phyloP scores from a whole-genome alignment of 2,329 filamentous ascomycete species.

The Aspergillus sp. region DNA sequence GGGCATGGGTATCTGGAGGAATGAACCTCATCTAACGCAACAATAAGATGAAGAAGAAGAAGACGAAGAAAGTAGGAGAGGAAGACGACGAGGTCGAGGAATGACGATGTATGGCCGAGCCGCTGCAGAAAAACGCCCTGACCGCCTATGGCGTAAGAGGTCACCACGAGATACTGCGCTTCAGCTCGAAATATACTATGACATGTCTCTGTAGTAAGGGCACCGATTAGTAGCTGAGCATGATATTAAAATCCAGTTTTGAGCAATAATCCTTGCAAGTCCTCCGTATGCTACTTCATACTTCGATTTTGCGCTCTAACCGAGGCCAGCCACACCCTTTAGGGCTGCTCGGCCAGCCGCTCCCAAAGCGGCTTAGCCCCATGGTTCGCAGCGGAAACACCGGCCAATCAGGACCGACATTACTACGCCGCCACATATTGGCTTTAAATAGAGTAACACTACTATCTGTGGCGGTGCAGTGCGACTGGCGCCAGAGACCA shows the following conservation, averaged over 20 bases:
- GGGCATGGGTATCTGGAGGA: too few relatives aligned
- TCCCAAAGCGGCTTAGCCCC: background rate
- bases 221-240: too few relatives aligned
- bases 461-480: background rate
- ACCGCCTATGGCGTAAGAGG: background rate
- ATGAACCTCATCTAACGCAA: too few relatives aligned
- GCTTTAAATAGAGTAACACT: background rate
- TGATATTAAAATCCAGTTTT: too few relatives aligned
- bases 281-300: background rate
- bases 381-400: background rate
- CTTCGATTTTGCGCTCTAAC: background rate
- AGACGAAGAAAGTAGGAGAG: constrained; percentile 1
- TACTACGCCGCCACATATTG: background rate
- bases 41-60: background rate
- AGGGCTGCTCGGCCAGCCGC: background rate
- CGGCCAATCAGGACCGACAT: background rate
- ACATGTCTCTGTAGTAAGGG: background rate
- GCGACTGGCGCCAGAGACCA: background rate
- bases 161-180: background rate
- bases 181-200: background rate
- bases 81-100: background rate
- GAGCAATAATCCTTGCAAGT: background rate
- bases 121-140: background rate
- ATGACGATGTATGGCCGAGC: background rate
- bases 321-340: background rate